Percentiles rank a stretch among this genome's conserved stretches.
Conservation (phyloP, 805 yeast genomes). For the Soucietia sequanensis region DNA sequence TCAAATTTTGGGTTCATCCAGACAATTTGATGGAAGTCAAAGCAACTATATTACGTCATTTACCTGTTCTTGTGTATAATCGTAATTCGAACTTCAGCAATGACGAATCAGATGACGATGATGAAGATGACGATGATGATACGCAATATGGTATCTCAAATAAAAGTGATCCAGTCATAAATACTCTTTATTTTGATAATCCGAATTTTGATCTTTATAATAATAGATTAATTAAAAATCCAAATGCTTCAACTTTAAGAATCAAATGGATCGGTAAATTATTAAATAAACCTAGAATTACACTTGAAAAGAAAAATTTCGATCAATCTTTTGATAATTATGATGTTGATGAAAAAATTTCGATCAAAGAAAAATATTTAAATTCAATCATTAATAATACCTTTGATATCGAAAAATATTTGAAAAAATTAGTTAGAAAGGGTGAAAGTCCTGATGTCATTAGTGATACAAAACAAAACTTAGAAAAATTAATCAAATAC, state of each 20-base stretch:
- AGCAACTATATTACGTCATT: slow-evolving; percentile 88
- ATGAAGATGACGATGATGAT: slow-evolving; percentile 20
- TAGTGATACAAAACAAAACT: slow-evolving; percentile 51
- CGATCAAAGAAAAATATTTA: slow-evolving; percentile 78
- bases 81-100: slow-evolving; percentile 51
- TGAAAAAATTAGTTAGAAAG: slow-evolving; percentile 61
- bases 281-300: slow-evolving; percentile 70
- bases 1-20: slow-evolving; percentile 96
- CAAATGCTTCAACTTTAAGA: slow-evolving; percentile 73
- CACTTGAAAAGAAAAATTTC: slow-evolving; percentile 75
- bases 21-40: slow-evolving; percentile 92
- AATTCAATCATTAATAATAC: slow-evolving; percentile 64
- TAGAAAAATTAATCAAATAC: slow-evolving; percentile 60
- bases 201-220: slow-evolving; percentile 81
- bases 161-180: slow-evolving; percentile 62
- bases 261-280: slow-evolving; percentile 90
- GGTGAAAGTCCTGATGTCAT: slow-evolving; percentile 54
- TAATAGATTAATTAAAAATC: slow-evolving; percentile 69
- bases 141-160: no score
- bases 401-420: slow-evolving; percentile 46
- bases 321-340: slow-evolving; percentile 54
- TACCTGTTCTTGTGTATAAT: slow-evolving; percentile 83
- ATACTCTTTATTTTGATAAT: slow-evolving; percentile 87
- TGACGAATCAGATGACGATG: slow-evolving; percentile 42
- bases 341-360: slow-evolving; percentile 60